Conservation (phyloP, 257 asterid species). For the Galeopsis tetrahit region DNA sequence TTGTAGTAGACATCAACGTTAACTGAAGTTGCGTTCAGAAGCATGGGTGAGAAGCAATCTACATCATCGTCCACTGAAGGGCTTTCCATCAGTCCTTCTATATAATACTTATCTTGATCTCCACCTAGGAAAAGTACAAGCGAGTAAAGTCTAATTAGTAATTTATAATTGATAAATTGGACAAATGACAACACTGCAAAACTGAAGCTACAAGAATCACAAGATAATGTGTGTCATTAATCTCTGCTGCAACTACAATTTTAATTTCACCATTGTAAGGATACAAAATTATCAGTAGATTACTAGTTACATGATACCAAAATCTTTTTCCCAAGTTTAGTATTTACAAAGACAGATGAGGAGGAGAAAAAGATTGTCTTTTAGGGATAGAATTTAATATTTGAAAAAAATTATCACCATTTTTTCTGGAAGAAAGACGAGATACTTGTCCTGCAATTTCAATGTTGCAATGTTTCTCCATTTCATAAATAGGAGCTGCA, state of each 20-base stretch:
- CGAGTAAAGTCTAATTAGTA: slow-evolving; percentile 15
- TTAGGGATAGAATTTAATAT: slow-evolving; percentile 21
- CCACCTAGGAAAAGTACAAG: slow-evolving; percentile 63
- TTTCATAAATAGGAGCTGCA: slow-evolving; percentile 92
- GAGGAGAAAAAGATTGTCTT: slow-evolving; percentile 3
- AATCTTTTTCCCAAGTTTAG: slow-evolving; percentile 4
- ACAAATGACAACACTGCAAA: slow-evolving; percentile 6
- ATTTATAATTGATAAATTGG: slow-evolving; percentile 6
- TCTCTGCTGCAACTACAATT: too few relatives aligned
- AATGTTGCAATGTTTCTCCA: slow-evolving; percentile 96
- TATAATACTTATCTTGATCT: slow-evolving; percentile 73
- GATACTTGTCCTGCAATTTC: slow-evolving; percentile 96
- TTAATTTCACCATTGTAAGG: background rate
- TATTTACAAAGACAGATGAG: slow-evolving; percentile 21
- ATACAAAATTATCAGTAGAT: background rate
- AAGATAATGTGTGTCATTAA: background rate
- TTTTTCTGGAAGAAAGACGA: slow-evolving; percentile 64
- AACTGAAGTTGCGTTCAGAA: slow-evolving; percentile 87
- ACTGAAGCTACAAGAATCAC: slow-evolving; percentile 9
- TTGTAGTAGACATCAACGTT: slow-evolving; percentile 86
- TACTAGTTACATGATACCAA: background rate
- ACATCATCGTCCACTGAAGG: slow-evolving; percentile 94
- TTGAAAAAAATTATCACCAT: slow-evolving; percentile 57
- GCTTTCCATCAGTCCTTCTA: slow-evolving; percentile 97
- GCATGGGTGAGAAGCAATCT: slow-evolving; percentile 96